Evolutionary conservation across 768 basidiomycete species (phyloP).

Genomic region (Suillus weaverae): DNA sequence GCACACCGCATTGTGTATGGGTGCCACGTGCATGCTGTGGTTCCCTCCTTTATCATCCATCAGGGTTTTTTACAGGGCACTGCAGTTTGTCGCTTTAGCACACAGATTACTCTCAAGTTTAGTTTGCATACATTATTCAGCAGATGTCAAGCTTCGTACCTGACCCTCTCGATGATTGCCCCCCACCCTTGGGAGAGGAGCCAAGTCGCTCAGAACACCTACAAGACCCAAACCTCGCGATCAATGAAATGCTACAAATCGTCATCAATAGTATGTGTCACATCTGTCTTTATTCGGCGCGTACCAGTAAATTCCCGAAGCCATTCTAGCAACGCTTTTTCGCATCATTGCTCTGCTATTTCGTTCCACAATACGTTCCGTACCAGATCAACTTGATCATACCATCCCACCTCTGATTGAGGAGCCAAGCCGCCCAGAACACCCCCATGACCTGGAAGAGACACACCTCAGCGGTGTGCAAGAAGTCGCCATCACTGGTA

Average conservation of each 20-base stretch:
- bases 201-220: too few relatives aligned
- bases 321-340: conserved; percentile 8
- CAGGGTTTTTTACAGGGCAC: background rate
- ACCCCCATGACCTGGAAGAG: too few relatives aligned
- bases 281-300: background rate
- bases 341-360: background rate
- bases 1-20: too few relatives aligned
- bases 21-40: background rate
- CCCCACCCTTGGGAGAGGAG: too few relatives aligned
- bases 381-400: background rate
- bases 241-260: background rate
- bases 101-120: background rate
- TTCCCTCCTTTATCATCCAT: background rate
- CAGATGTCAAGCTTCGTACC: background rate
- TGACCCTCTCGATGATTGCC: too few relatives aligned
- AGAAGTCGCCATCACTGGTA: too few relatives aligned
- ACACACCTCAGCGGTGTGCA: too few relatives aligned
- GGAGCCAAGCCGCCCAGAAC: too few relatives aligned
- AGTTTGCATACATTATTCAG: background rate
- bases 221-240: too few relatives aligned
- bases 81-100: background rate
- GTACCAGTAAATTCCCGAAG: background rate
- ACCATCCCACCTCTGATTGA: background rate
- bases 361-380: background rate
- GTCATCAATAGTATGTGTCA: background rate